Percentiles rank a stretch among this genome's conserved stretches.
These are phyloP conservation scores for Cyanodermella asteris DNA, from an alignment of 2,329 filamentous ascomycete genomes.

Conservation along the genomic window DNA sequence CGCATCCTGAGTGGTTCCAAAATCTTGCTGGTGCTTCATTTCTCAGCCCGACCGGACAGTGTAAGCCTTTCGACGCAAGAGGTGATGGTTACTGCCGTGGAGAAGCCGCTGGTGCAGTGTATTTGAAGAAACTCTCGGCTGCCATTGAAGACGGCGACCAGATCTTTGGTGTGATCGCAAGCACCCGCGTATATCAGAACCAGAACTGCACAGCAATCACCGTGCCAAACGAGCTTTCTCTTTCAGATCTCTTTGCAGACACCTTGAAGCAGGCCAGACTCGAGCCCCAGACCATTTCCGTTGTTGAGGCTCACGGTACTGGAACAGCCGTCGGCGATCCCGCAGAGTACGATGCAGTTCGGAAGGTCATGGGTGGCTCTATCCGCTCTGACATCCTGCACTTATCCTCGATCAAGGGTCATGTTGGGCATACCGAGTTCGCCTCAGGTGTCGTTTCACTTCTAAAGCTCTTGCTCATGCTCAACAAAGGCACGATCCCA, in stretches of 20 bases:
- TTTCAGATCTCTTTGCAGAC: slow-evolving; percentile 6
- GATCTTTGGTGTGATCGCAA: slow-evolving; percentile 2
- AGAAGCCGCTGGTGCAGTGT: slow-evolving; percentile 1
- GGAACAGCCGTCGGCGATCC: slow-evolving; percentile 13
- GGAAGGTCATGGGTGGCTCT: slow-evolving; percentile 7
- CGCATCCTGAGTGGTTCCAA: neutral
- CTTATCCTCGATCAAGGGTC: slow-evolving; percentile 11
- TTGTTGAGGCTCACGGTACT: slow-evolving; percentile 13
- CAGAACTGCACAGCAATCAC: slow-evolving; percentile 5
- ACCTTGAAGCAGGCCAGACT: slow-evolving; percentile 4
- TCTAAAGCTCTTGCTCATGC: slow-evolving; percentile 11
- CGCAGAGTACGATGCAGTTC: slow-evolving; percentile 11
- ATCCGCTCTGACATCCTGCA: slow-evolving; percentile 2
- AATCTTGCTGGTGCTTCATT: slow-evolving; percentile 2
- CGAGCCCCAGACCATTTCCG: slow-evolving; percentile 8
- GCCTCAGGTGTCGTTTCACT: slow-evolving; percentile 9
- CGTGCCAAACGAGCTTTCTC: slow-evolving; percentile 5
- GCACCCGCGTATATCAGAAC: slow-evolving; percentile 10
- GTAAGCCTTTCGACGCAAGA: slow-evolving; percentile 1
- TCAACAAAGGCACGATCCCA: slow-evolving; percentile 10
- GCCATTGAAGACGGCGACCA: slow-evolving; percentile 1
- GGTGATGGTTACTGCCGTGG: slow-evolving; percentile 3
- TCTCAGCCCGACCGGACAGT: slow-evolving; percentile 1
- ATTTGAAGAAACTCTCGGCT: neutral
- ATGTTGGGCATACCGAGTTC: slow-evolving; percentile 11